Conservation (phyloP, 179 eudicot species). For the Vitellaria paradoxa region DNA sequence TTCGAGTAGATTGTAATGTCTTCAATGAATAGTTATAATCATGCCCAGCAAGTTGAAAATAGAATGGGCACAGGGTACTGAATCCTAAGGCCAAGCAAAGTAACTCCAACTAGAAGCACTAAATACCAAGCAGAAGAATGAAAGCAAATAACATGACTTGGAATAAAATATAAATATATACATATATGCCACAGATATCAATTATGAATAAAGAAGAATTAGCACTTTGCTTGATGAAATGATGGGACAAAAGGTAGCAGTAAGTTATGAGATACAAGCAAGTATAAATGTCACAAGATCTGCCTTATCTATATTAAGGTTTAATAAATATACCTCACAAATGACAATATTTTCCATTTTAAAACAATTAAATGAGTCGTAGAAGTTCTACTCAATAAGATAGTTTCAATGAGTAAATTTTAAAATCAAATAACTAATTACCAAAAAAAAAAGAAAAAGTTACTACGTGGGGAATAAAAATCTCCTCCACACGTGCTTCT, state of each 20-base stretch:
- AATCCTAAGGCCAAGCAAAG: constrained; percentile 1
- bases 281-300: constrained; percentile 5
- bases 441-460: too few relatives aligned
- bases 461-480: too few relatives aligned
- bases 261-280: background rate
- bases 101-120: too few relatives aligned
- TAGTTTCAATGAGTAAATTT: too few relatives aligned
- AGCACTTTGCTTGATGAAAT: background rate
- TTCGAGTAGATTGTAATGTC: background rate
- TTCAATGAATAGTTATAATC: background rate
- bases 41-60: constrained; percentile 1
- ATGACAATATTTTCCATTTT: too few relatives aligned
- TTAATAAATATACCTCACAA: constrained; percentile 43
- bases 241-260: background rate
- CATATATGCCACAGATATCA: background rate
- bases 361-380: too few relatives aligned
- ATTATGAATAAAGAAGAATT: background rate
- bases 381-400: too few relatives aligned
- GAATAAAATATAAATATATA: too few relatives aligned
- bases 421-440: too few relatives aligned
- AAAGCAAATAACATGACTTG: background rate
- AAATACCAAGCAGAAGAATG: constrained; percentile 11
- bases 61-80: background rate
- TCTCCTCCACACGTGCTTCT: too few relatives aligned
- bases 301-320: background rate